Evolutionary conservation across 441 rosid genomes (phyloP), one percentile per base, ranked within the genome.

Genomic region (Euphorbia neoarborescens): DNA sequence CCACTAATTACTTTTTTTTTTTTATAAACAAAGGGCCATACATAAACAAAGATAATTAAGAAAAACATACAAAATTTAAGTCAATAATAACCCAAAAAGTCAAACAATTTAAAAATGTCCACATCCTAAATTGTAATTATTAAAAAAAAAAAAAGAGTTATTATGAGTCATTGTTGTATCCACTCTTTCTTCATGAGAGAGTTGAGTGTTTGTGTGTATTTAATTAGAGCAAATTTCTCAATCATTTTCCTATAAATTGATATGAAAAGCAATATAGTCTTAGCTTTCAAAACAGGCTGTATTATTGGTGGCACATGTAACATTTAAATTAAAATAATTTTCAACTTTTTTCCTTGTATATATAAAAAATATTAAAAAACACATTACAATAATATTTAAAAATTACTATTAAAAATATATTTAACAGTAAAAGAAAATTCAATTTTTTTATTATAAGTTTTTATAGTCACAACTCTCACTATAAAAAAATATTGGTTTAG

Each of bases 301-400:
- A 62, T 65, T 71, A 68, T 73, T 78, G 65, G 69, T 61, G 68
- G 75, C 69, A 17, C 50, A 68, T 35, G 37, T 50, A 57, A 25
- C 9, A 34, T 17, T 19, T 4, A 30, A 34, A 27, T 12, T 11
- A 9, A 14, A 58, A 12, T 9, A 27, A 12, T 34, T 9, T 35
- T 28, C 7, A 20, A n/a, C n/a, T n/a, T n/a, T n/a, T n/a, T n/a
- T n/a, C n/a, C n/a, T n/a, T n/a, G n/a, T n/a, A n/a, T n/a, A n/a
- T n/a, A n/a, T n/a, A 35, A 17, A 61, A 30, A 6, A 7, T 13
- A 3, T 17, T 11, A 8, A 6, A 12, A 9, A 61, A 7, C 3
- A 4, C 56, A 17, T 8, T 50, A 19, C 3, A 50, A 19, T 32
- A 32, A 32, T 32, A 32, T 32, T 32, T n/a, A n/a, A n/a, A n/a